A percentile compares a stretch with the other conserved stretches of the same genome.
Conservation (phyloP, 805 yeast species). For the Hanseniaspora guilliermondii region DNA sequence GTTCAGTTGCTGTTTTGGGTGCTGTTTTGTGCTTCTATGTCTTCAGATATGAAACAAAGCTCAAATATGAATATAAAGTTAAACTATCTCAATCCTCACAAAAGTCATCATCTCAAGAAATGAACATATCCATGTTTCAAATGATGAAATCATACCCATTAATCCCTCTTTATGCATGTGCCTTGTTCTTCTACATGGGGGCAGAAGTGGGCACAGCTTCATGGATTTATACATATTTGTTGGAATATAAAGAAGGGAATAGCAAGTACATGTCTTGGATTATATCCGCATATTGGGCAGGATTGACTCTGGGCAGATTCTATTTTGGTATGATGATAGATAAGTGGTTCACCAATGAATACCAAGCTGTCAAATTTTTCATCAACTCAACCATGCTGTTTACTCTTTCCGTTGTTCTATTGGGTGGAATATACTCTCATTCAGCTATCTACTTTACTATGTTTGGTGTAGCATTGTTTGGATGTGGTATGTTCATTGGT, state of each 20-base stretch:
- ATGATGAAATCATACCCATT: conserved; percentile 25
- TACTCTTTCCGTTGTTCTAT: conserved; percentile 25
- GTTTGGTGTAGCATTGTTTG: conserved; percentile 26
- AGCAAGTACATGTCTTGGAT: conserved; percentile 43
- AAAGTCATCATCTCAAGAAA: conserved; percentile 12
- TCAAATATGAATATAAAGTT: conserved; percentile 25
- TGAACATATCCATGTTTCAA: conserved; percentile 10
- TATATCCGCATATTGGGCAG: conserved; percentile 62
- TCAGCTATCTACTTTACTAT: conserved; percentile 19
- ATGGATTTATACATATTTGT: conserved; percentile 55
- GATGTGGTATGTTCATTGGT: conserved; percentile 51
- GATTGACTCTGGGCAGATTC: conserved; percentile 53
- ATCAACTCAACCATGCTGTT: conserved; percentile 27
- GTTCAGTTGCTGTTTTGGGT: conserved; percentile 29
- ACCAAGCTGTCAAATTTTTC: conserved; percentile 28
- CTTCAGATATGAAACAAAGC: conserved; percentile 35
- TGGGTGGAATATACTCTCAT: conserved; percentile 18
- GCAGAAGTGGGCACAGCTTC: conserved; percentile 59
- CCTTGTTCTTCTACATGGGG: conserved; percentile 53
- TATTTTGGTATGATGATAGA: conserved; percentile 44
- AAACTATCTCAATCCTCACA: conserved; percentile 17
- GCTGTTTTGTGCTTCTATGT: conserved; percentile 28
- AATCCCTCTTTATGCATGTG: conserved; percentile 40
- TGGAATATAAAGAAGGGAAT: conserved; percentile 41
- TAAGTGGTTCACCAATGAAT: conserved; percentile 35